Percentiles rank a stretch among this genome's conserved stretches.
These are phyloP conservation scores for Heterobasidion parviporum DNA, from an alignment of 1,284 basidiomycete genomes.

Conservation along the genomic window DNA sequence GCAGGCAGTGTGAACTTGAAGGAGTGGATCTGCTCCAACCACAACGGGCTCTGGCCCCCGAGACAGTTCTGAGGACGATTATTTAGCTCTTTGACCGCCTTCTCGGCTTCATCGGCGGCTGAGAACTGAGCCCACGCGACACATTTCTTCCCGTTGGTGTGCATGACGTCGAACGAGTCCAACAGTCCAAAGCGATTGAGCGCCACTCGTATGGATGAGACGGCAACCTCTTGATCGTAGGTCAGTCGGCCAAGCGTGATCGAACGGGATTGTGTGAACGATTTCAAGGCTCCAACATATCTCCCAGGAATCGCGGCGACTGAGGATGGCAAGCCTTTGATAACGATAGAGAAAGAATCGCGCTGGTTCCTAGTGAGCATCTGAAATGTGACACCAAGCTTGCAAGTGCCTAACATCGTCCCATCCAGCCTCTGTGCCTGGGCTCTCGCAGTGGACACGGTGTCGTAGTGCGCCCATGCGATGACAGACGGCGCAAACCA, in stretches of 20 bases:
- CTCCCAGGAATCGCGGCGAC: conserved; percentile 11
- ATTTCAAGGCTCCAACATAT: conserved; percentile 5
- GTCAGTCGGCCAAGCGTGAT: conserved; percentile 12
- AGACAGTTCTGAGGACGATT: conserved; percentile 12
- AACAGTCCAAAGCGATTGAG: conserved; percentile 12
- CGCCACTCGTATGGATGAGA: conserved; percentile 6
- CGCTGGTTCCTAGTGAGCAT: not conserved
- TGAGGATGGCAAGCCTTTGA: conserved; percentile 13
- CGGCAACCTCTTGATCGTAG: conserved; percentile 5
- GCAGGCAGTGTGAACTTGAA: conserved; percentile 18
- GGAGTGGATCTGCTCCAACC: conserved; percentile 20
- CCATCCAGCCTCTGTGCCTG: conserved; percentile 14
- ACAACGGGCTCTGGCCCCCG: conserved; percentile 13
- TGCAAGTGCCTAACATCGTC: conserved; percentile 11
- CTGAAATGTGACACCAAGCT: not conserved
- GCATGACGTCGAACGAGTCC: conserved; percentile 18
- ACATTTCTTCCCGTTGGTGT: conserved; percentile 10
- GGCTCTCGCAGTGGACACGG: conserved; percentile 11
- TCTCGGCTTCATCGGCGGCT: conserved; percentile 14
- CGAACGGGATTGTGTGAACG: conserved; percentile 12
- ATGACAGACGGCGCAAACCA: conserved; percentile 18
- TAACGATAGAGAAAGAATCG: not conserved
- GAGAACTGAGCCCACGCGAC: conserved; percentile 20
- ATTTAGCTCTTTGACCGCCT: conserved; percentile 14
- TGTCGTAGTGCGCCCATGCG: conserved; percentile 19